Percentiles rank a stretch among this genome's conserved stretches.
phyloP scores from a whole-genome alignment of 768 basidiomycete genomes.

The Chalciporus pseudorubinellus region DNA sequence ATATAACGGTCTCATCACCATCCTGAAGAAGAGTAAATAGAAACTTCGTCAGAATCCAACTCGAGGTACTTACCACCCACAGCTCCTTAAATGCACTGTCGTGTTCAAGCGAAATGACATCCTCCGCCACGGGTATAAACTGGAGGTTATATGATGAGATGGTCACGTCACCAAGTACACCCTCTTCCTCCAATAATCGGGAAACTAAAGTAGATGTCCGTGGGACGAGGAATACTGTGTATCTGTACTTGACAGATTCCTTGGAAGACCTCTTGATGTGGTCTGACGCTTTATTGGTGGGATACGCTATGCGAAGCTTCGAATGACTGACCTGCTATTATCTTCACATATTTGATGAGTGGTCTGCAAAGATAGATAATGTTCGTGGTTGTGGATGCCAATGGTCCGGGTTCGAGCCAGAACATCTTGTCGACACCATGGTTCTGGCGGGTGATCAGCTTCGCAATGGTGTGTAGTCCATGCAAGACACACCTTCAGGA shows the following conservation, averaged over 20 bases:
- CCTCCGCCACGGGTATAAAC: constrained; percentile 90
- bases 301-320: constrained; percentile 8
- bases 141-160: constrained; percentile 88
- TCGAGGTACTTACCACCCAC: constrained; percentile 68
- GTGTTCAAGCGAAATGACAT: constrained; percentile 87
- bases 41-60: not conserved
- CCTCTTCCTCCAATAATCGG: constrained; percentile 89
- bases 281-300: constrained; percentile 49
- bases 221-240: constrained; percentile 86
- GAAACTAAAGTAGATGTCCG: constrained; percentile 83
- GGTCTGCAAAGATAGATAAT: constrained; percentile 93
- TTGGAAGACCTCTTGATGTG: constrained; percentile 83
- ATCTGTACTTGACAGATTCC: constrained; percentile 74
- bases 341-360: constrained; percentile 77
- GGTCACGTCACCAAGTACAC: constrained; percentile 93
- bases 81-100: constrained; percentile 85
- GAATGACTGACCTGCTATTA: constrained; percentile 73
- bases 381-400: constrained; percentile 80
- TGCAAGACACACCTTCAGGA: constrained; percentile 69
- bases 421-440: constrained; percentile 99
- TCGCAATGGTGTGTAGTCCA: not conserved
- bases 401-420: constrained; percentile 91
- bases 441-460: constrained; percentile 53
- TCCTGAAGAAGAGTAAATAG: constrained; percentile 50
- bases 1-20: constrained; percentile 87